Evolutionary conservation across 129 eudicot genomes (phyloP).

Genomic region (Flaveria brownii): DNA sequence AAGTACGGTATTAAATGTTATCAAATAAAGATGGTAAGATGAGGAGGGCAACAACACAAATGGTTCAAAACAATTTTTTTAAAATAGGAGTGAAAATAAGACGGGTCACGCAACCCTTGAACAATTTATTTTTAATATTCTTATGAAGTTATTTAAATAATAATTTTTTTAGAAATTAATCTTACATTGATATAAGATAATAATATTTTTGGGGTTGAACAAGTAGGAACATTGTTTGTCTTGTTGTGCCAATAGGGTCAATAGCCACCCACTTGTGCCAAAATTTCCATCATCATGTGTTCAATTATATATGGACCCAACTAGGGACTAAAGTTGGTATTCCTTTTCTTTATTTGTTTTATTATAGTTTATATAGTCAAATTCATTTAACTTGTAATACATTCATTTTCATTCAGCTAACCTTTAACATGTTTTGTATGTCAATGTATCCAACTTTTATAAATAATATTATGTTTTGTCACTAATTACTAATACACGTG

Average conservation of each 20-base stretch:
- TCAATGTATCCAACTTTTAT: background rate
- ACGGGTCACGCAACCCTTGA: background rate
- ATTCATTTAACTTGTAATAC: background rate
- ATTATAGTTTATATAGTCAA: background rate
- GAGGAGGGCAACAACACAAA: background rate
- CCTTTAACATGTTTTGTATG: no score
- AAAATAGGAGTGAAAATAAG: background rate
- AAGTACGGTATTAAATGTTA: background rate
- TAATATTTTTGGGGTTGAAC: background rate
- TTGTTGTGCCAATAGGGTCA: conserved; percentile 32
- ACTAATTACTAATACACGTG: no score
- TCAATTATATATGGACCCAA: conserved; percentile 38
- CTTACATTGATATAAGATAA: background rate
- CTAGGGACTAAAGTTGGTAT: conserved; percentile 36
- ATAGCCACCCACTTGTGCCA: conserved; percentile 34
- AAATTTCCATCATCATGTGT: conserved; percentile 39
- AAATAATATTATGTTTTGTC: no score
- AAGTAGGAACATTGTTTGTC: conserved; percentile 35
- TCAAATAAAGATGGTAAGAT: background rate
- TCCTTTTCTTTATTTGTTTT: conserved; percentile 17
- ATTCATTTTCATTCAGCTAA: no score
- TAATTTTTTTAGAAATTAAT: background rate
- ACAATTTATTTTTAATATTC: background rate
- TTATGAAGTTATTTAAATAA: background rate
- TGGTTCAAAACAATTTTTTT: background rate